Base-by-base conservation (phyloP, 257 asterid genomes). In the Marsdenia floribunda region DNA sequence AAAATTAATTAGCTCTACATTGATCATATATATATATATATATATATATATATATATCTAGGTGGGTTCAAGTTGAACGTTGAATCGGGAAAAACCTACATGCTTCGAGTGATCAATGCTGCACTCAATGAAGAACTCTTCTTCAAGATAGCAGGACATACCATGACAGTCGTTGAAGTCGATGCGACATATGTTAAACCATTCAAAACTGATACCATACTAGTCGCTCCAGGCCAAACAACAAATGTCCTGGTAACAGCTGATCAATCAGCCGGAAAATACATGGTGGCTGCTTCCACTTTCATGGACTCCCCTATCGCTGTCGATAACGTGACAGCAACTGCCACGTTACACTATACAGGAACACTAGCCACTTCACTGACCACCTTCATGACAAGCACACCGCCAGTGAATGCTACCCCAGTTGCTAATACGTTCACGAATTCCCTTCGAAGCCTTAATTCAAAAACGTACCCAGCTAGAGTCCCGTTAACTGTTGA, bases 61-160 rank as follows among this genome's bases (percentile, higher is more conserved):
- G 97, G 89, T 40, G 97, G 93, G 37, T 94, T 75, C 81, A 85
- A 78, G 6, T 70, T 94, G 37, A 86, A 73, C 40, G 97, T 94
- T 0, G 83, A 89, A 3, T 85, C 94, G 0, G 98, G 96, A 3
- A 91, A 93, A 81, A 82, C 83, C 21, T 93, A 90, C 87, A 64
- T 93, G 89, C 86, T 93, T 13, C 91, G 98, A 3, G 78, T 93
- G 13, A 77, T 93, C 90, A 93, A 91, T 53, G 98, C 97, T 47
- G 98, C 97, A 68, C 94, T 93, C 79, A 90, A 93, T 49, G 99
- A 94, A 74, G 97, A 94, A 50, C 92, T 94, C 46, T 94, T 94
- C 83, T 90, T 94, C 86, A 92, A 86, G 78, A 90, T 94, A 61
- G 97, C 98, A 37, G 93, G 93, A 19, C 99, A 94, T 86, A 73